Conservation (phyloP, 495 filamentous ascomycete genomes). For the Penicillium paxilli region DNA sequence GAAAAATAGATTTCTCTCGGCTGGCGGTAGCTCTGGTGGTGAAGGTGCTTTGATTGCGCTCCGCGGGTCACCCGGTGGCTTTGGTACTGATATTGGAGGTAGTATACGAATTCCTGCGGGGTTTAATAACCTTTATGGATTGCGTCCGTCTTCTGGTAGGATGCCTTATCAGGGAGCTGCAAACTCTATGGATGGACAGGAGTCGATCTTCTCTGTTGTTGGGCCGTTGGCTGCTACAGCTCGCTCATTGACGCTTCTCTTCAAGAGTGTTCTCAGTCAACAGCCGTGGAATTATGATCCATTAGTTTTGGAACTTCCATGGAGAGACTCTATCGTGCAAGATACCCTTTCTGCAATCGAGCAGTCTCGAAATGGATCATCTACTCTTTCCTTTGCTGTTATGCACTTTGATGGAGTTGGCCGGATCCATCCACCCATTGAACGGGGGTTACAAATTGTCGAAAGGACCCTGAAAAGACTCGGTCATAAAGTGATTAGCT, state of each 20-base stretch:
- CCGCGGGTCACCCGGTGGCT: slow-evolving; percentile 53
- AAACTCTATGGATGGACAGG: slow-evolving; percentile 61
- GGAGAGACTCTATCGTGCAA: slow-evolving; percentile 55
- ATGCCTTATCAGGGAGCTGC: slow-evolving; percentile 46
- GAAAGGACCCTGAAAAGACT: slow-evolving; percentile 47
- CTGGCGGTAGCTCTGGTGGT: slow-evolving; percentile 62
- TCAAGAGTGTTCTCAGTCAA: slow-evolving; percentile 54
- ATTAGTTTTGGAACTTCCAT: slow-evolving; percentile 59
- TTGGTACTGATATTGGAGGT: slow-evolving; percentile 75
- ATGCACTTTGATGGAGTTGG: slow-evolving; percentile 50
- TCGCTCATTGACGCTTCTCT: slow-evolving; percentile 50
- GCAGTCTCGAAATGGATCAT: slow-evolving; percentile 21
- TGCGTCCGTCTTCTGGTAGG: slow-evolving; percentile 46
- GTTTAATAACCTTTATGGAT: slow-evolving; percentile 63
- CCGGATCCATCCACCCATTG: slow-evolving; percentile 53
- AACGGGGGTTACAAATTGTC: slow-evolving; percentile 53
- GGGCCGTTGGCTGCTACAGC: slow-evolving; percentile 55
- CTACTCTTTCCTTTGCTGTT: slow-evolving; percentile 53
- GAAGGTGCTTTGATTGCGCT: slow-evolving; percentile 59
- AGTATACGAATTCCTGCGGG: slow-evolving; percentile 66
- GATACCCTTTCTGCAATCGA: slow-evolving; percentile 43
- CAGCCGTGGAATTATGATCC: slow-evolving; percentile 69
- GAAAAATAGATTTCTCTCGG: slow-evolving; percentile 45
- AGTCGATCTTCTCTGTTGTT: slow-evolving; percentile 55
- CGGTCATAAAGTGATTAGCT: slow-evolving; percentile 59